Evolutionary conservation across 2,329 filamentous ascomycete species (phyloP), one percentile per base, ranked within the genome.

Genomic region (Paecilomyces dactylethromorphus): DNA sequence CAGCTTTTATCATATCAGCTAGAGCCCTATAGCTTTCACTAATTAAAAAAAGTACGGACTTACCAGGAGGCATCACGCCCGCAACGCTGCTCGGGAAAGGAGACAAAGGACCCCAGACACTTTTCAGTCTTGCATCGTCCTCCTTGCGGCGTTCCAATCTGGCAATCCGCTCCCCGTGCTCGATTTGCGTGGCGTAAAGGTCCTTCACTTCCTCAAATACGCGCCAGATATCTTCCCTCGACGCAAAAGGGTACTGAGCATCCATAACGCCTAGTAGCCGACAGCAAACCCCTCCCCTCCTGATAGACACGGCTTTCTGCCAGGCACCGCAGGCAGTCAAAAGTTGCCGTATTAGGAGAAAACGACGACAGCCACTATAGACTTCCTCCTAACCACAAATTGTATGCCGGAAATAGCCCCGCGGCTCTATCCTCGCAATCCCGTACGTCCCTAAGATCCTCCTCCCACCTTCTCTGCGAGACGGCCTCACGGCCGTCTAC

Each of bases 61-160:
- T 77, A 95, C 93, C 91, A 79, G 95, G 90, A 72, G 95, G 90
- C 57, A 92, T 89, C 53, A 91, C 92, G 57, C 90, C 89, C 66
- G 88, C 87, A 59, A 96, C 74, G 45, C 92, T 86, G 64, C 87
- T 88, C n/a, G 93, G 92, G 71, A 97, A 97, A 15, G 92, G 92
- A 58, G 92, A 96, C 54, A 82, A 78, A 64, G 89, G 88, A 54
- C 85, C 85, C 94, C 94, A 99, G 58, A 95, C 89, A 61, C 90
- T 96, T 75, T 93, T 95, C 74, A 87, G 74, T 63, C 82, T 79
- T 58, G 81, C 81, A 74, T 87, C 84, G 64, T 87, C 84, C 64
- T 87, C 84, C 60, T 82, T 82, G 61, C 82, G 81, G 59, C 84
- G 79, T 70, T 88, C 86, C 60, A 88, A 71, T 59, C 83, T 79